Percentiles rank a stretch among this genome's conserved stretches.
Evolutionary conservation across 805 yeast genomes (phyloP).

Genomic region (Myxozyma vanderwaltii): DNA sequence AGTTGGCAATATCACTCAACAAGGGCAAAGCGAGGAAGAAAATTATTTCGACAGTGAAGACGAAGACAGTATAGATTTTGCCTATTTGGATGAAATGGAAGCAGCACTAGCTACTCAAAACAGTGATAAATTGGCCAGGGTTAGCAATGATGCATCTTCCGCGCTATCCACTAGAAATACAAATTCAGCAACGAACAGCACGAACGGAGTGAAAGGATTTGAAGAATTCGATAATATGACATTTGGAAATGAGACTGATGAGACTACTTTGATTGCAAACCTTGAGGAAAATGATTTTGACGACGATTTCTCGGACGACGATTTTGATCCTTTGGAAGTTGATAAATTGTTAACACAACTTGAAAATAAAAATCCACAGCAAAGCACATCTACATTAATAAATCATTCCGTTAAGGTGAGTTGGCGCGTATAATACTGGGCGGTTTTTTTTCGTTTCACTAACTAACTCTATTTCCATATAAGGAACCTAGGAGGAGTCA

Average conservation of each 20-base stretch:
- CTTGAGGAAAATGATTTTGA: background rate
- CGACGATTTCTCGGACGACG: conserved; percentile 14
- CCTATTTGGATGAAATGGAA: background rate
- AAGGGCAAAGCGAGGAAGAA: conserved; percentile 1
- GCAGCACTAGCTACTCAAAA: background rate
- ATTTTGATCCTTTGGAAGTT: conserved; percentile 11
- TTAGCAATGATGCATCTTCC: no score
- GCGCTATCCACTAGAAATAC: no score
- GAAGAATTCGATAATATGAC: conserved; percentile 9
- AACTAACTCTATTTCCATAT: no score
- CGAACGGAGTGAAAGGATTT: background rate
- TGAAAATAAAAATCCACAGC: background rate
- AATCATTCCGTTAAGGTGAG: background rate
- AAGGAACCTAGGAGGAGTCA: background rate
- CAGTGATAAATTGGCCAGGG: no score
- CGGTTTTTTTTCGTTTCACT: no score
- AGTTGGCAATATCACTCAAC: background rate
- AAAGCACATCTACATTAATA: background rate
- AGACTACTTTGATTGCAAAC: background rate
- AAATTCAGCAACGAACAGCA: background rate
- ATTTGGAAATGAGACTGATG: background rate
- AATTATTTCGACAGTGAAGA: conserved; percentile 13
- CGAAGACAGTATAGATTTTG: conserved; percentile 3
- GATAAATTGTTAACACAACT: background rate
- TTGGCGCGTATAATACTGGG: background rate